Evolutionary conservation across 306 rosid genomes (phyloP), one percentile per base, ranked within the genome.

Genomic region (Spatholobus suberectus): DNA sequence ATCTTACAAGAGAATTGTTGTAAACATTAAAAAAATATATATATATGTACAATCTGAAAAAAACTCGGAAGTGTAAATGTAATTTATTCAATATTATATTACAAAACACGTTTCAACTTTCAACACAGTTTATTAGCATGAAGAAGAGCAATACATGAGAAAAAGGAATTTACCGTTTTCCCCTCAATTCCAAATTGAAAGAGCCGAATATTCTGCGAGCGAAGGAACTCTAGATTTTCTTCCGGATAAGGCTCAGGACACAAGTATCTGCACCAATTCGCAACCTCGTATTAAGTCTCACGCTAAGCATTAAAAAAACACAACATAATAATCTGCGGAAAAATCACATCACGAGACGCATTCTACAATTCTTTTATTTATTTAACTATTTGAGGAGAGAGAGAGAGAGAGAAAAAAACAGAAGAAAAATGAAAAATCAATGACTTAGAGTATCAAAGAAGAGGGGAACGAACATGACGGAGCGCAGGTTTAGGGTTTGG

Each of bases 131-230:
- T 0, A n/a, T n/a, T 57, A 40, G 57, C 5, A 46, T 5, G 40
- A 82, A 43, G 6, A 21, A 5, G 0, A 20, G 6, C 6, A 49
- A 2, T 20, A 73, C 0, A 11, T 0, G 47, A 23, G 13, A 79
- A 69, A 68, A 63, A 1, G 1, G 74, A 46, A 37, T 35, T 58
- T 91, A 95, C 98, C 97, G 93, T 87, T 84, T 88, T 95, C 68
- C 98, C 98, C 83, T 93, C 98, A 5, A 95, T 95, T 79, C 93
- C 97, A 81, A 95, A 95, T 81, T 95, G 98, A 66, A 91, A 84
- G 52, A 95, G 93, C 15, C 65, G 90, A 87, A 95, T 93, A 66
- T 87, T 90, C 51, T 88, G 89, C 1, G 90, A 82, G 9, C 87
- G 81, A 51, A 95, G 93, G 51, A 95, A 93, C 87, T 89, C 94